Conservation (phyloP, 2,329 filamentous ascomycete genomes). For the Albifimbria verrucaria region DNA sequence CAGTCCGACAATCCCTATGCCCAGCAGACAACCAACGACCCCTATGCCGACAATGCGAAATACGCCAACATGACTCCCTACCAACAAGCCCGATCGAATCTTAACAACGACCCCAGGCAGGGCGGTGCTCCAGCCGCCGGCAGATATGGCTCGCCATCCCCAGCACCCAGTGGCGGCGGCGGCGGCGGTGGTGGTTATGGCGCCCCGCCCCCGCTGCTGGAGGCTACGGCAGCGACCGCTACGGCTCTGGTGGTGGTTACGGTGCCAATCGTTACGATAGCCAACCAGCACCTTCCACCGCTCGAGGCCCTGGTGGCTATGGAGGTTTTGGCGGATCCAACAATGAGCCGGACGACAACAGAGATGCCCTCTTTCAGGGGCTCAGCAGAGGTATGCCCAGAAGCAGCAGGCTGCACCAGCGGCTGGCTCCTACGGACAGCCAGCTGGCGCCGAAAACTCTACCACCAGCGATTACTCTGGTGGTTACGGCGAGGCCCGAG, state of each 20-base stretch:
- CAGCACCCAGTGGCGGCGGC: slow-evolving; percentile 9
- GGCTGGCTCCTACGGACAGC: slow-evolving; percentile 18
- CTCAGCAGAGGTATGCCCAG: slow-evolving; percentile 46
- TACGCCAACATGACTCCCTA: slow-evolving; percentile 44
- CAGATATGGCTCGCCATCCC: slow-evolving; percentile 17
- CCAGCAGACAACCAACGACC: slow-evolving; percentile 46
- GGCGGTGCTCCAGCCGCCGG: slow-evolving; percentile 22
- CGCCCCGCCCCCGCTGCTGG: slow-evolving; percentile 25
- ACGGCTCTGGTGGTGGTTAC: slow-evolving; percentile 36
- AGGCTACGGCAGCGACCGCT: slow-evolving; percentile 53
- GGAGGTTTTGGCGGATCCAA: slow-evolving; percentile 53
- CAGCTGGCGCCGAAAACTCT: slow-evolving; percentile 14
- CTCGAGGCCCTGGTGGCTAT: slow-evolving; percentile 55
- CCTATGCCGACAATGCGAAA: slow-evolving; percentile 48
- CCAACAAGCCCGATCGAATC: slow-evolving; percentile 37
- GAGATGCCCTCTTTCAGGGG: slow-evolving; percentile 63
- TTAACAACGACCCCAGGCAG: slow-evolving; percentile 27
- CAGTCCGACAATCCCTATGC: slow-evolving; percentile 57
- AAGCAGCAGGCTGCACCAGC: slow-evolving; percentile 22
- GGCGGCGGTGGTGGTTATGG: slow-evolving; percentile 18
- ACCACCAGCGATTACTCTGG: slow-evolving; percentile 33
- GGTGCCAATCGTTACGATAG: slow-evolving; percentile 17
- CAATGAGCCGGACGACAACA: slow-evolving; percentile 46
- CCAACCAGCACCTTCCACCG: slow-evolving; percentile 21
- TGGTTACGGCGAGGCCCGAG: slow-evolving; percentile 64